These are phyloP conservation scores for Apostasia ramifera DNA, from an alignment of 106 monocot genomes.

Conservation along the genomic window DNA sequence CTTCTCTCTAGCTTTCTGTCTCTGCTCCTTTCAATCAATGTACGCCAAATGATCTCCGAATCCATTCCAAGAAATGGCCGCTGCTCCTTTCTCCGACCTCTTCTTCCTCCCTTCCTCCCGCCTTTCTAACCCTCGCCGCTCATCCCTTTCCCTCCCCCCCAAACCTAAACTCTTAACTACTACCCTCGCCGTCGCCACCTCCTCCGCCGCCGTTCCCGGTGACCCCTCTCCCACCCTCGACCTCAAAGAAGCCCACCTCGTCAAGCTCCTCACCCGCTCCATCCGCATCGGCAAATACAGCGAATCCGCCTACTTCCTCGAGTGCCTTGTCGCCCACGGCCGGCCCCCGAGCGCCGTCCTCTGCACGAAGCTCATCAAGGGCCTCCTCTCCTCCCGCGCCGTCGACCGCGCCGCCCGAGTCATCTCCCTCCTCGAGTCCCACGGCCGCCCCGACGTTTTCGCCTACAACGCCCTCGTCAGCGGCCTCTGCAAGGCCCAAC, in stretches of 20 bases:
- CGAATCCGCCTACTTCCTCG: constrained; percentile 63
- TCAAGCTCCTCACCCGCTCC: constrained; percentile 46
- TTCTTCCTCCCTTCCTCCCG: too few relatives aligned
- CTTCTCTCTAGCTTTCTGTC: too few relatives aligned
- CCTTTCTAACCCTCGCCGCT: too few relatives aligned
- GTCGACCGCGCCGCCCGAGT: constrained; percentile 34
- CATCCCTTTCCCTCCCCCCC: too few relatives aligned
- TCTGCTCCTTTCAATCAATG: too few relatives aligned
- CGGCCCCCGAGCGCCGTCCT: constrained; percentile 42
- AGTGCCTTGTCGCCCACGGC: constrained; percentile 41
- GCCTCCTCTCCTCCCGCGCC: constrained; percentile 22
- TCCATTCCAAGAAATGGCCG: too few relatives aligned
- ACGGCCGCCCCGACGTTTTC: constrained; percentile 49
- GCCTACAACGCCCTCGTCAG: constrained; percentile 54
- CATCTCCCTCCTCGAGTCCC: constrained; percentile 40
- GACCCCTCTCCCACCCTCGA: not conserved
- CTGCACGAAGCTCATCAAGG: constrained; percentile 78
- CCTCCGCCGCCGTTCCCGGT: not conserved
- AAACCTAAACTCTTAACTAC: too few relatives aligned
- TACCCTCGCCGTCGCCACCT: not conserved
- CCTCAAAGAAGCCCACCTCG: constrained; percentile 34
- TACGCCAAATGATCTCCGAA: too few relatives aligned
- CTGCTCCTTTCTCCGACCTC: too few relatives aligned
- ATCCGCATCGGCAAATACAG: constrained; percentile 51
- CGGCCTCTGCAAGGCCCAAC: constrained; percentile 31